phyloP scores from a whole-genome alignment of 2,329 filamentous ascomycete species.

The Fusarium sp. region DNA sequence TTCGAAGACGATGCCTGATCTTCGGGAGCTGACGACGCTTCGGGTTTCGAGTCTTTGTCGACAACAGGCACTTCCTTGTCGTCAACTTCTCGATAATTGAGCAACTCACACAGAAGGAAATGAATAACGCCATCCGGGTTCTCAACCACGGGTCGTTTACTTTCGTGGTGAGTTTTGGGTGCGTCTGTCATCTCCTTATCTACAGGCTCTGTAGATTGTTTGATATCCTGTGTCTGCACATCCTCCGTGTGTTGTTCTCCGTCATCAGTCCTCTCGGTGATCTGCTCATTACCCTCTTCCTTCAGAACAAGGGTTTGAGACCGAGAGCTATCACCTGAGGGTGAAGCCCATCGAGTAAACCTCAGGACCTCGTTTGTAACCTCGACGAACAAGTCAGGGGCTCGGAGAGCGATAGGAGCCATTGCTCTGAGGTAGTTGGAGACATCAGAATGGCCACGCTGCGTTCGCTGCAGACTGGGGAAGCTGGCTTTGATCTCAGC shows the following conservation, averaged over 20 bases:
- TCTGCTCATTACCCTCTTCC: slow-evolving; percentile 50
- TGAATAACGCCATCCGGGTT: slow-evolving; percentile 96
- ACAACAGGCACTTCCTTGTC: slow-evolving; percentile 77
- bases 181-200: slow-evolving; percentile 76
- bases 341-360: slow-evolving; percentile 72
- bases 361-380: slow-evolving; percentile 89
- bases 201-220: slow-evolving; percentile 71
- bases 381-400: slow-evolving; percentile 89
- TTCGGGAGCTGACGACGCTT: slow-evolving; percentile 50
- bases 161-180: slow-evolving; percentile 75
- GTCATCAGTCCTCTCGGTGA: slow-evolving; percentile 28
- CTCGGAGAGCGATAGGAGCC: slow-evolving; percentile 84
- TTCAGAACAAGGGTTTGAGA: slow-evolving; percentile 61
- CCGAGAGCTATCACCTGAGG: slow-evolving; percentile 53
- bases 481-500: slow-evolving; percentile 89
- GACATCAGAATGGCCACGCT: slow-evolving; percentile 75
- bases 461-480: slow-evolving; percentile 66
- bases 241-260: slow-evolving; percentile 31
- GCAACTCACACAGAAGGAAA: slow-evolving; percentile 91
- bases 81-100: slow-evolving; percentile 93
- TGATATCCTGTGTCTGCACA: slow-evolving; percentile 62
- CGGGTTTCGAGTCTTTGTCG: slow-evolving; percentile 60
- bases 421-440: slow-evolving; percentile 82
- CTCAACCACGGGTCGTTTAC: slow-evolving; percentile 88
- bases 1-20: slow-evolving; percentile 51